phyloP scores from a whole-genome alignment of 768 basidiomycete species.

The Macrolepiota fuliginosa region DNA sequence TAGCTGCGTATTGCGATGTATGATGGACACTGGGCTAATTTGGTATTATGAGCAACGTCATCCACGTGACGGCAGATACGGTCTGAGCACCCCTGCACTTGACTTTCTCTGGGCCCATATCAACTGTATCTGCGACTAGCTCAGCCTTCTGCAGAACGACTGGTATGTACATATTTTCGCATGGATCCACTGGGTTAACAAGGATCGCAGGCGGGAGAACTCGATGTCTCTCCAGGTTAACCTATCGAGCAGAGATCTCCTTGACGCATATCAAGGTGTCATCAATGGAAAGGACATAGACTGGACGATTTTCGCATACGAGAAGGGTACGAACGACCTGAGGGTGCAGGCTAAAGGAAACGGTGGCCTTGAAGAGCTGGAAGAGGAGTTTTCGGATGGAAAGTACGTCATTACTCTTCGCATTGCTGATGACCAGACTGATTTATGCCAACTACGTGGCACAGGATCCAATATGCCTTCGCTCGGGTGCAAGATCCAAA shows the following conservation, averaged over 20 bases:
- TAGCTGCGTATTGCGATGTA: neutral
- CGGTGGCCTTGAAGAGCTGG: conserved; percentile 86
- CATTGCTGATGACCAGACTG: conserved; percentile 11
- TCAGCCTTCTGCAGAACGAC: neutral
- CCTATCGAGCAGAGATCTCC: conserved; percentile 69
- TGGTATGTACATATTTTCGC: neutral
- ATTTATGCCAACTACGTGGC: conserved; percentile 12
- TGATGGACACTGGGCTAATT: neutral
- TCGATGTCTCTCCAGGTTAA: conserved; percentile 80
- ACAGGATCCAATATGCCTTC: conserved; percentile 93
- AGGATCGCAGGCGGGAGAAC: conserved; percentile 5
- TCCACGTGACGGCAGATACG: conserved; percentile 11
- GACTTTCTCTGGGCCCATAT: neutral
- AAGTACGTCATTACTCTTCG: conserved; percentile 46
- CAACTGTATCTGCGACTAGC: neutral
- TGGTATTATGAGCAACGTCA: neutral
- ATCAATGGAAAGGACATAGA: conserved; percentile 65
- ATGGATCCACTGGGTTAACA: neutral
- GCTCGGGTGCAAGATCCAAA: conserved; percentile 82
- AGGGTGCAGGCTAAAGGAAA: conserved; percentile 84
- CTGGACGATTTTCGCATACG: conserved; percentile 81
- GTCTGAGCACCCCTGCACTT: neutral
- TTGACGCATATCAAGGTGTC: conserved; percentile 73
- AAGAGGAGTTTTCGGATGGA: conserved; percentile 95
- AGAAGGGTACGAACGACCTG: conserved; percentile 79